Conservation (phyloP, 805 yeast genomes). For the Peterozyma xylosa region DNA sequence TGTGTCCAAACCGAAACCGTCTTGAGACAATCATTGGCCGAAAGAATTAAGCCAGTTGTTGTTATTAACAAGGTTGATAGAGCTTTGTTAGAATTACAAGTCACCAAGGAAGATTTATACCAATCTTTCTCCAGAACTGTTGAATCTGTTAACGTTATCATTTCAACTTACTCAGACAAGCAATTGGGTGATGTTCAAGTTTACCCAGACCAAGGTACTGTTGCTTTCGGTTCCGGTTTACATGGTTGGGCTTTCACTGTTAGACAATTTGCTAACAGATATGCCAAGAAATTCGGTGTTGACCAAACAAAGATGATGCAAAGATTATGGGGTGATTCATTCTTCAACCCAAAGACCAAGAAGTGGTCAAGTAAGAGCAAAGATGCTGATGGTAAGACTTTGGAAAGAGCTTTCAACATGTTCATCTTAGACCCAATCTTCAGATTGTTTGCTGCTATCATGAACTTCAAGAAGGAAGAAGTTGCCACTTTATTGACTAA, state of each 20-base stretch:
- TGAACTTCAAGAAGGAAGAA: conserved; percentile 99
- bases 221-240: conserved; percentile 99
- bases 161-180: conserved; percentile 89
- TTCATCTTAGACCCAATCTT: conserved; percentile 98
- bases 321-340: conserved; percentile 99
- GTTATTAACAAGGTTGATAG: conserved; percentile 99
- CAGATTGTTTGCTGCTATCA: conserved; percentile 93
- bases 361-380: conserved; percentile 96
- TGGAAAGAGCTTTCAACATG: conserved; percentile 99
- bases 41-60: conserved; percentile 98
- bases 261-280: conserved; percentile 96
- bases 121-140: conserved; percentile 98
- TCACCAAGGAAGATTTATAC: conserved; percentile 97
- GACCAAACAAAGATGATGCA: conserved; percentile 97
- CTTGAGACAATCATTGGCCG: conserved; percentile 97
- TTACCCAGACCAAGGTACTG: conserved; percentile 98
- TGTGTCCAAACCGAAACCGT: conserved; percentile 99
- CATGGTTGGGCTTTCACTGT: conserved; percentile 99
- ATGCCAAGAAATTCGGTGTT: conserved; percentile 99
- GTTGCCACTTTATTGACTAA: conserved; percentile 86
- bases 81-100: conserved; percentile 98
- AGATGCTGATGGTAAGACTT: conserved; percentile 90
- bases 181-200: conserved; percentile 94
- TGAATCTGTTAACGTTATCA: conserved; percentile 98
- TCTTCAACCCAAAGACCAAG: conserved; percentile 99